Conservation (phyloP, 257 asterid genomes). For the Nemophila menziesii region DNA sequence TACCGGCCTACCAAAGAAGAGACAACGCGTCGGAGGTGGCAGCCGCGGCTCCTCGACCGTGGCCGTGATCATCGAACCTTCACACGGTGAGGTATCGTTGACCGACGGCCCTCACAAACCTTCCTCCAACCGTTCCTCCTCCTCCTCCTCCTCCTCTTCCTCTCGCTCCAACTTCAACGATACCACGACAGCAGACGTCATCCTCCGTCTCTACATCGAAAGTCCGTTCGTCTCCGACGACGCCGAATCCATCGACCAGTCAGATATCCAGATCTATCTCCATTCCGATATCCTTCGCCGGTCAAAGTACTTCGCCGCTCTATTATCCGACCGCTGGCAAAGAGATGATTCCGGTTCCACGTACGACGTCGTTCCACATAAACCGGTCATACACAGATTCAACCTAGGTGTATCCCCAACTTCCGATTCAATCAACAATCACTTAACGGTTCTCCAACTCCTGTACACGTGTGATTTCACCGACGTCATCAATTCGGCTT, state of each 20-base stretch:
- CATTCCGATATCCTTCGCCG: slow-evolving; percentile 51
- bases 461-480: slow-evolving; percentile 48
- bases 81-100: slow-evolving; percentile 25
- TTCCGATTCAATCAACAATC: slow-evolving; percentile 31
- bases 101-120: slow-evolving; percentile 32
- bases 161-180: slow-evolving; percentile 34
- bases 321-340: slow-evolving; percentile 69
- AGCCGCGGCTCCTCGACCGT: slow-evolving; percentile 24
- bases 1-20: slow-evolving; percentile 35
- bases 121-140: slow-evolving; percentile 17
- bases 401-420: slow-evolving; percentile 31
- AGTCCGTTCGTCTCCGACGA: slow-evolving; percentile 17
- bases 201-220: slow-evolving; percentile 52
- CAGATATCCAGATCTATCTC: slow-evolving; percentile 47
- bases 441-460: slow-evolving; percentile 41
- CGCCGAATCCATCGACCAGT: slow-evolving; percentile 20
- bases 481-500: slow-evolving; percentile 24
- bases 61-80: slow-evolving; percentile 18
- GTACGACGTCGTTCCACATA: slow-evolving; percentile 17
- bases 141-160: slow-evolving; percentile 9
- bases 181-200: slow-evolving; percentile 45
- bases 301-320: slow-evolving; percentile 49
- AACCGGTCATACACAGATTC: slow-evolving; percentile 21
- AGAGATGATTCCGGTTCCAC: slow-evolving; percentile 9
- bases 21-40: slow-evolving; percentile 39